These are phyloP conservation scores for Piper betle DNA, from an alignment of 164 flowering plant species.

Conservation along the genomic window DNA sequence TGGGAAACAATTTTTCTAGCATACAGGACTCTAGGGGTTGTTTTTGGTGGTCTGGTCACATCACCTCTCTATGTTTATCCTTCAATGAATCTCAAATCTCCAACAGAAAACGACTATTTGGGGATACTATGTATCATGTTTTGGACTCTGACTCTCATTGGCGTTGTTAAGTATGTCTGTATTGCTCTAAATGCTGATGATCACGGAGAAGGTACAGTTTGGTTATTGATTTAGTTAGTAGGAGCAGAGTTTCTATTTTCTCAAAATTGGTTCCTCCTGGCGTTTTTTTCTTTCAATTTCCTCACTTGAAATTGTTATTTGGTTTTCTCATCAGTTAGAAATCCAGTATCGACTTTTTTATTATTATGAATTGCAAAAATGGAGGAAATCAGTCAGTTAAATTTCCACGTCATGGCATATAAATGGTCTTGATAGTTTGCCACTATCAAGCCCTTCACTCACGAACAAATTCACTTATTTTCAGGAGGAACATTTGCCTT, in stretches of 20 bases:
- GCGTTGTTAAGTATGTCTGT: conserved; percentile 55
- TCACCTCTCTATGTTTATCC: conserved; percentile 83
- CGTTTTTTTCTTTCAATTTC: no score
- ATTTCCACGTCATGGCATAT: no score
- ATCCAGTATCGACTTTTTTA: no score
- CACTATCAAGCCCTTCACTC: neutral
- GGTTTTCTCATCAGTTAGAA: no score
- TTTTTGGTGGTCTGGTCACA: conserved; percentile 77
- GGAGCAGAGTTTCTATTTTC: no score
- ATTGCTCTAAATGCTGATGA: conserved; percentile 77
- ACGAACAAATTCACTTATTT: conserved; percentile 1
- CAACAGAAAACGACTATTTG: conserved; percentile 56
- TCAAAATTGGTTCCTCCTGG: no score
- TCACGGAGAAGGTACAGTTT: conserved; percentile 66
- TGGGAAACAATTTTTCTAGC: conserved; percentile 37
- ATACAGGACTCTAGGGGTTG: conserved; percentile 71
- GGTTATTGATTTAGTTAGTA: neutral
- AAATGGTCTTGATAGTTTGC: neutral
- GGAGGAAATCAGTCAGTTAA: neutral
- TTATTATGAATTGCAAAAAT: no score
- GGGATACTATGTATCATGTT: conserved; percentile 70
- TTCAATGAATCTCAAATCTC: conserved; percentile 63
- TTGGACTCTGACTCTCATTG: conserved; percentile 76
- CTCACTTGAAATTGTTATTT: no score
- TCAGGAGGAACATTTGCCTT: conserved; percentile 87